Evolutionary conservation across 306 rosid genomes (phyloP).

Genomic region (Vigna nakashimae): DNA sequence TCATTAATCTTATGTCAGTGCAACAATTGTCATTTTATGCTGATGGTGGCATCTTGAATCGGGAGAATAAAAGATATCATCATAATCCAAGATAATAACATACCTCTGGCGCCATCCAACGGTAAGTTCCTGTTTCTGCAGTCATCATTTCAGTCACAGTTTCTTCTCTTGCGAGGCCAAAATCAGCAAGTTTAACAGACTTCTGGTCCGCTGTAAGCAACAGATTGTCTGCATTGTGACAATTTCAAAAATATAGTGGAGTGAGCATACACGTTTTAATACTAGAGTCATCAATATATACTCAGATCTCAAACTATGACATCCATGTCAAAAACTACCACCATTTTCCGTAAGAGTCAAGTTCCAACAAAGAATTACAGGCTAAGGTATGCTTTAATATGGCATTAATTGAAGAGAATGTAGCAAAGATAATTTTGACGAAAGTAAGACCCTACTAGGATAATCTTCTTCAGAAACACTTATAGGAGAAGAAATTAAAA

Average conservation of each 20-base stretch:
- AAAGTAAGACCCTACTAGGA: neutral
- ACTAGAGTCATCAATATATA: slow-evolving; percentile 8
- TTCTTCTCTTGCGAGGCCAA: slow-evolving; percentile 98
- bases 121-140: slow-evolving; percentile 96
- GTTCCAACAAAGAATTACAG: neutral
- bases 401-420: neutral
- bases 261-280: slow-evolving; percentile 19
- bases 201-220: slow-evolving; percentile 84
- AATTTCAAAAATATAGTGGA: slow-evolving; percentile 17
- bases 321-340: slow-evolving; percentile 2
- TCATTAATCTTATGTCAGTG: neutral
- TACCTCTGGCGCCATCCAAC: slow-evolving; percentile 99
- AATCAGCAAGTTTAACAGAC: slow-evolving; percentile 94
- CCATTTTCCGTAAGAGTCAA: neutral
- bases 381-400: neutral
- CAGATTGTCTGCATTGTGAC: slow-evolving; percentile 77
- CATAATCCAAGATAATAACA: slow-evolving; percentile 25
- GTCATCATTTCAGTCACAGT: slow-evolving; percentile 98
- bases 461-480: neutral
- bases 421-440: neutral
- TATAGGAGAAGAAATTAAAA: too few species aligned
- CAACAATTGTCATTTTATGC: neutral
- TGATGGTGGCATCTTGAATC: slow-evolving; percentile 1
- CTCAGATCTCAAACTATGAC: slow-evolving; percentile 8
- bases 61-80: slow-evolving; percentile 5